These are phyloP conservation scores for Penicillium sclerotiorum DNA, from an alignment of 2,329 filamentous ascomycete species.

Conservation along the genomic window DNA sequence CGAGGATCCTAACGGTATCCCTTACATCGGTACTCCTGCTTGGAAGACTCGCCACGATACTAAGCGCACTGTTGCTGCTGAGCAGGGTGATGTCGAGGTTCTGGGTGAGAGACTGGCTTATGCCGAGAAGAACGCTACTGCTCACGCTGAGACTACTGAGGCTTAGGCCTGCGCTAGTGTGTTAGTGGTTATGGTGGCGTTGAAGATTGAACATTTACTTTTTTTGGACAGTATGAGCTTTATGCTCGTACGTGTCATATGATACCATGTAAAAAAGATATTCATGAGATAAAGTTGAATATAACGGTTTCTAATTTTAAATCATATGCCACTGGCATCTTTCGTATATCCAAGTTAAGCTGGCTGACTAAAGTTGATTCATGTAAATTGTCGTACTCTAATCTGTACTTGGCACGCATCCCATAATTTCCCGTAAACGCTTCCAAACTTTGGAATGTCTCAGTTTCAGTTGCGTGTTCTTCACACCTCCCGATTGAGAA, in stretches of 20 bases:
- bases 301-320: neutral
- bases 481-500: no score
- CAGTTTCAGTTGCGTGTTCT: no score
- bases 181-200: neutral
- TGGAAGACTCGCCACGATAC: slow-evolving; percentile 42
- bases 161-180: neutral
- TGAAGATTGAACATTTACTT: no score
- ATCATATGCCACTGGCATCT: no score
- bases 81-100: slow-evolving; percentile 23
- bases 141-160: neutral
- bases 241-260: slow-evolving; percentile 2
- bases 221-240: neutral
- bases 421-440: no score
- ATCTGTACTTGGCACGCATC: neutral
- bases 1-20: slow-evolving; percentile 23
- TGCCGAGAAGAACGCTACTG: neutral
- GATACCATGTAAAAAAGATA: slow-evolving; percentile 4
- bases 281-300: neutral
- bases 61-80: slow-evolving; percentile 12
- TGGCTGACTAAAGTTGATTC: no score
- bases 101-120: slow-evolving; percentile 1
- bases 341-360: no score
- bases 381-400: no score
- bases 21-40: slow-evolving; percentile 35
- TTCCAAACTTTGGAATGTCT: no score